phyloP scores from a whole-genome alignment of 345 rosid species.

The Rhizophora mangle region DNA sequence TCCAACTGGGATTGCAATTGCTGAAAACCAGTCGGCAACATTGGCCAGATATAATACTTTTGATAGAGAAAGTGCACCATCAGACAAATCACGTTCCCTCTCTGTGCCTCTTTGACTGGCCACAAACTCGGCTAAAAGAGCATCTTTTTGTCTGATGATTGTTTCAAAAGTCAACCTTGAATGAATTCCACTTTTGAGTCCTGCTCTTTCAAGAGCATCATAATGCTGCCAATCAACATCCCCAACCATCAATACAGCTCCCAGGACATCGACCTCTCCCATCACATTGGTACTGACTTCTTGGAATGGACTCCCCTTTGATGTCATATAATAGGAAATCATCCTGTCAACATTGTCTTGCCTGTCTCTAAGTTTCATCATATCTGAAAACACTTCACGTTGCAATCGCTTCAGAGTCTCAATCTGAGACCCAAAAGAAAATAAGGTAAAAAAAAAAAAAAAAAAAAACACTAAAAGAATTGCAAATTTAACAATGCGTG shows the following conservation, averaged over 20 bases:
- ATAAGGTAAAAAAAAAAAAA: slow-evolving; percentile 13
- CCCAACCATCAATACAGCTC: slow-evolving; percentile 55
- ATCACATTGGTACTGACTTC: slow-evolving; percentile 59
- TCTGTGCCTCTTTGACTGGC: slow-evolving; percentile 41
- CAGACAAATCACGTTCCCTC: slow-evolving; percentile 26
- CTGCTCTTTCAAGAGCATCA: slow-evolving; percentile 48
- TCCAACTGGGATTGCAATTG: slow-evolving; percentile 65
- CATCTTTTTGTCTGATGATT: slow-evolving; percentile 48
- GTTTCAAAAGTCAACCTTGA: slow-evolving; percentile 69
- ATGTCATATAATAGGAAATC: slow-evolving; percentile 47
- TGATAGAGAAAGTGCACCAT: slow-evolving; percentile 53
- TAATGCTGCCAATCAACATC: slow-evolving; percentile 40
- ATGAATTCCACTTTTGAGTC: slow-evolving; percentile 57
- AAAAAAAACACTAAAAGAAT: neutral
- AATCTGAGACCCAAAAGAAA: slow-evolving; percentile 47
- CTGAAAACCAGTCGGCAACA: slow-evolving; percentile 65
- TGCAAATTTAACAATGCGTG: neutral
- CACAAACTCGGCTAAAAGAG: slow-evolving; percentile 59
- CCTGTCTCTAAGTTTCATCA: slow-evolving; percentile 83
- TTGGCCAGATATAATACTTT: slow-evolving; percentile 65
- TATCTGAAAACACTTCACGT: slow-evolving; percentile 75
- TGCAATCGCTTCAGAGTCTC: slow-evolving; percentile 93
- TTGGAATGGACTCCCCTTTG: slow-evolving; percentile 58
- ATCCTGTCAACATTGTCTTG: slow-evolving; percentile 78
- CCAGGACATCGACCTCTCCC: slow-evolving; percentile 71